Evolutionary conservation across 306 rosid genomes (phyloP).

Genomic region (Begonia fuchsioides): DNA sequence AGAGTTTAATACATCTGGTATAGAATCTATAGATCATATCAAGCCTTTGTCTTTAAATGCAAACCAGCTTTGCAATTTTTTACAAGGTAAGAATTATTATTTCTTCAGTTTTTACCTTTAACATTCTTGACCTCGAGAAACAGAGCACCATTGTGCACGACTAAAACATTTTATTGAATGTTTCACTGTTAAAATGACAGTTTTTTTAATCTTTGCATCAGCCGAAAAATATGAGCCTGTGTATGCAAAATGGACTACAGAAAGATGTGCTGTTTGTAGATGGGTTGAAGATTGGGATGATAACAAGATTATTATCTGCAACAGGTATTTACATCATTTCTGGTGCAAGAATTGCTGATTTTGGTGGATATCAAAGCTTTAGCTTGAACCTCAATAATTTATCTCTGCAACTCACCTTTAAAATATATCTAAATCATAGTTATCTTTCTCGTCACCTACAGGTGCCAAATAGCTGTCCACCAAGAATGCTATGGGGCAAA

Average conservation of each 20-base stretch:
- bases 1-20: conserved; percentile 38
- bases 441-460: conserved; percentile 12
- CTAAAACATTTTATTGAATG: conserved; percentile 9
- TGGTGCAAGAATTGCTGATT: not conserved
- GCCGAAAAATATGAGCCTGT: conserved; percentile 84
- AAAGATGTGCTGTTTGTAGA: conserved; percentile 95
- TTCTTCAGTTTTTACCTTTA: conserved; percentile 1
- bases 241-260: conserved; percentile 82
- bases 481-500: conserved; percentile 97
- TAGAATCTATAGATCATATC: conserved; percentile 29
- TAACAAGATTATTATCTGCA: conserved; percentile 88
- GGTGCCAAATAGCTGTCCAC: conserved; percentile 98
- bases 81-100: conserved; percentile 43
- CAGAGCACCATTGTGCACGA: not conserved
- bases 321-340: conserved; percentile 43
- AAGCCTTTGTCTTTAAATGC: conserved; percentile 37
- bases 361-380: too few species aligned
- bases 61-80: conserved; percentile 48
- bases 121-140: not conserved
- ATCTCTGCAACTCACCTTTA: not conserved
- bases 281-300: conserved; percentile 99
- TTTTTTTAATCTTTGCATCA: conserved; percentile 17
- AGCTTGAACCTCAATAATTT: not conserved
- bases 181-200: conserved; percentile 7
- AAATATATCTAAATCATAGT: not conserved